Evolutionary conservation across 192 early-diverging fungal genomes (phyloP).

Genomic region (Mortierella hygrophila): DNA sequence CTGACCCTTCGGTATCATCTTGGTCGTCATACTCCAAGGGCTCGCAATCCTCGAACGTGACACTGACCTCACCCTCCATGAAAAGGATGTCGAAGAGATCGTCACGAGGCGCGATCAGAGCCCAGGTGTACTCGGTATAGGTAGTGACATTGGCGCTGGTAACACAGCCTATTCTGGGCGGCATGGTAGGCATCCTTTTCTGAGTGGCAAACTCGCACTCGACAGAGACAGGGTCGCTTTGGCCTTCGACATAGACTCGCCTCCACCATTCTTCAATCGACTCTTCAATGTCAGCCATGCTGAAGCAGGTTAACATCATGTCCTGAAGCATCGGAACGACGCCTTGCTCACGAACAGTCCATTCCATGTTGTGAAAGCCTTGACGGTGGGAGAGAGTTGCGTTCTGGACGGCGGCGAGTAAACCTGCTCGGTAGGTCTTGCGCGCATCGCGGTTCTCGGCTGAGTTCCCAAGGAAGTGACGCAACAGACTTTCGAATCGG

Average conservation of each 20-base stretch:
- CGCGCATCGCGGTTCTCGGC: constrained; percentile 23
- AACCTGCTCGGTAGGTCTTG: constrained; percentile 2
- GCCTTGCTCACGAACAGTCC: background rate
- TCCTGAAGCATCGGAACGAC: background rate
- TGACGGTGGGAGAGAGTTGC: background rate
- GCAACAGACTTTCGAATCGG: background rate
- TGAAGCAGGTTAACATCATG: constrained; percentile 16
- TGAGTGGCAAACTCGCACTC: constrained; percentile 24
- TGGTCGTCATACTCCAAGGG: background rate
- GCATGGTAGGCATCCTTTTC: background rate
- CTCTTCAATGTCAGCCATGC: constrained; percentile 13
- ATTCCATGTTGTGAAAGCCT: background rate
- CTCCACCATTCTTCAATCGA: constrained; percentile 14
- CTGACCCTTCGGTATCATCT: background rate
- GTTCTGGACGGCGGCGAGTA: constrained; percentile 12
- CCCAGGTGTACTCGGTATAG: constrained; percentile 12
- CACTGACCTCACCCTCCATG: background rate
- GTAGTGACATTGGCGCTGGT: constrained; percentile 6
- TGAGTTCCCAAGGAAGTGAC: constrained; percentile 2
- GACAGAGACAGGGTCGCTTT: constrained; percentile 16
- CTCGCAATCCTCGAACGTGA: constrained; percentile 5
- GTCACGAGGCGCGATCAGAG: constrained; percentile 7
- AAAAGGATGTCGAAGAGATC: constrained; percentile 6
- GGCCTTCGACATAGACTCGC: background rate
- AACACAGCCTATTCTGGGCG: background rate